Percentiles rank a stretch among this genome's conserved stretches.
Conservation (phyloP, 805 yeast genomes). For the Tetrapisispora iriomotensis region DNA sequence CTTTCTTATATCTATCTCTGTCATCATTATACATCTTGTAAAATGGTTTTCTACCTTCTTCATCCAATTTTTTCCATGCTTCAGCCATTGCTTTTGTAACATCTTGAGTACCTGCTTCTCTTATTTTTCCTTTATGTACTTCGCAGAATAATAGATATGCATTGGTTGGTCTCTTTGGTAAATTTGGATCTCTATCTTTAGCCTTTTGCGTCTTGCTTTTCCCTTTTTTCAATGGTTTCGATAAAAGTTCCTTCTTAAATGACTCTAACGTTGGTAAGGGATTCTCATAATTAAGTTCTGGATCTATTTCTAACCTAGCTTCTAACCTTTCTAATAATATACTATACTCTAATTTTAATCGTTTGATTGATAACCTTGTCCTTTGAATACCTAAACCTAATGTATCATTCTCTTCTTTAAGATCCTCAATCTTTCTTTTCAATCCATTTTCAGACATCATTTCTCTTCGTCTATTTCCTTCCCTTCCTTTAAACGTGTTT, state of each 20-base stretch:
- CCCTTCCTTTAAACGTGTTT: too few species aligned
- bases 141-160: constrained; percentile 87
- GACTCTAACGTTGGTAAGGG: constrained; percentile 26
- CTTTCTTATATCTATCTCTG: constrained; percentile 60
- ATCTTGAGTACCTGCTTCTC: constrained; percentile 51
- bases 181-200: constrained; percentile 63
- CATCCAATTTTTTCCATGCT: constrained; percentile 69
- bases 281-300: constrained; percentile 21
- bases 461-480: too few species aligned
- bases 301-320: constrained; percentile 34
- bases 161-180: constrained; percentile 84
- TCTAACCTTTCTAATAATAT: constrained; percentile 74
- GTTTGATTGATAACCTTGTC: constrained; percentile 62
- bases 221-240: constrained; percentile 17
- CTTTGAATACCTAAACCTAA: constrained; percentile 69
- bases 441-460: constrained; percentile 53
- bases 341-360: constrained; percentile 76
- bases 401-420: constrained; percentile 69
- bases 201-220: constrained; percentile 27
- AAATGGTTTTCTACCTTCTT: constrained; percentile 62
- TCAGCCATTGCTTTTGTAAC: constrained; percentile 73
- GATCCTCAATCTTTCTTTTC: constrained; percentile 54
- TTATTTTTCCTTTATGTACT: constrained; percentile 64
- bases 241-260: constrained; percentile 18
- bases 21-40: constrained; percentile 71